phyloP scores from a whole-genome alignment of 768 basidiomycete genomes.

The Sarcomyxa edulis region DNA sequence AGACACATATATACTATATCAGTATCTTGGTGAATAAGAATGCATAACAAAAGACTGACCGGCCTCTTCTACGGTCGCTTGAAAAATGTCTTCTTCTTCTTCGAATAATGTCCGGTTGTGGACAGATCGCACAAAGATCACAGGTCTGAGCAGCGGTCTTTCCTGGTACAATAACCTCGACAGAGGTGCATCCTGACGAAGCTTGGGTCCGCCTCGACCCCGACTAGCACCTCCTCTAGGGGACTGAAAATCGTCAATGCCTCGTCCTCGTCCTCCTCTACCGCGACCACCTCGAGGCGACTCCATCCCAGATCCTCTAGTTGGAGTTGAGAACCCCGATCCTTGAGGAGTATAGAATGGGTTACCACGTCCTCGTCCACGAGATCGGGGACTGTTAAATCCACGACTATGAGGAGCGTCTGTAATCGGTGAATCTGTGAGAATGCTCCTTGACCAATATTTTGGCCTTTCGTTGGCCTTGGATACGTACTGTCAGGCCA shows the following conservation, averaged over 20 bases:
- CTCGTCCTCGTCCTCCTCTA: conserved; percentile 19
- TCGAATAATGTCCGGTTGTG: conserved; percentile 46
- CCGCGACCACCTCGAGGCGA: conserved; percentile 17
- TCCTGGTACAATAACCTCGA: conserved; percentile 52
- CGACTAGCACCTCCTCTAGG: conserved; percentile 14
- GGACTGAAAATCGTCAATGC: conserved; percentile 7
- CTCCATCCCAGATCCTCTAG: conserved; percentile 16
- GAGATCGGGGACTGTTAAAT: conserved; percentile 1
- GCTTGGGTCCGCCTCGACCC: conserved; percentile 24
- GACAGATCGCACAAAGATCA: conserved; percentile 63
- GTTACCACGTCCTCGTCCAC: conserved; percentile 21
- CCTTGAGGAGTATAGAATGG: conserved; percentile 11
- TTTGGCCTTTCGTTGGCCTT: not conserved
- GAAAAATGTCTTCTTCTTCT: conserved; percentile 57
- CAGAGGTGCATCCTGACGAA: conserved; percentile 39
- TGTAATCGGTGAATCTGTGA: not conserved
- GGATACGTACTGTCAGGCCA: conserved; percentile 20
- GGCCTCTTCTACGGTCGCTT: conserved; percentile 45
- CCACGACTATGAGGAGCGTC: not conserved
- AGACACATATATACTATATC: conserved; percentile 3
- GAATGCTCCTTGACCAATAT: not conserved
- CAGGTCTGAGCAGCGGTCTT: conserved; percentile 59
- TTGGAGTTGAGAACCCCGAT: conserved; percentile 14
- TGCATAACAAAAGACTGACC: conserved; percentile 41
- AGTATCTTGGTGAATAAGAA: conserved; percentile 3